A percentile compares a stretch with the other conserved stretches of the same genome.
phyloP scores from a whole-genome alignment of 495 filamentous ascomycete species.

The Xylaria grammica region DNA sequence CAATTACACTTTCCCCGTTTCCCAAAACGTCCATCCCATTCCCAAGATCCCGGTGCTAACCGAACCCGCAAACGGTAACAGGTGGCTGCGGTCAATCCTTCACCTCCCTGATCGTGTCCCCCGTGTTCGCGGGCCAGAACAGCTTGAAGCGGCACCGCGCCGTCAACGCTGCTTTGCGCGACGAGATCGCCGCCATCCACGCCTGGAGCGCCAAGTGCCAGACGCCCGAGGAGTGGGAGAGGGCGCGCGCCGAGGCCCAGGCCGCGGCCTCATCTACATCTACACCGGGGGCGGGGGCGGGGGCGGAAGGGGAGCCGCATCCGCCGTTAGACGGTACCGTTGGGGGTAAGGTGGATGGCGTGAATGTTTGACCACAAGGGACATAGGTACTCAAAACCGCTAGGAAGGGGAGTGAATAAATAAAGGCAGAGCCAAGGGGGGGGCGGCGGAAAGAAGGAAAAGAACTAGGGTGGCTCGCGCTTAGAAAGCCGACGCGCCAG shows the following conservation, averaged over 20 bases:
- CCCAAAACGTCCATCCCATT: background rate
- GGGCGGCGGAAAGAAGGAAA: background rate
- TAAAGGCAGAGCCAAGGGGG: background rate
- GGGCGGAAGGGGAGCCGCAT: conserved; percentile 26
- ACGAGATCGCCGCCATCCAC: conserved; percentile 94
- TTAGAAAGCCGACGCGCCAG: too few relatives aligned
- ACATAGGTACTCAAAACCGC: too few relatives aligned
- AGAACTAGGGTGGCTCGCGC: background rate
- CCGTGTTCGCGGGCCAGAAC: conserved; percentile 83
- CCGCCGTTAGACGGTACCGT: conserved; percentile 51
- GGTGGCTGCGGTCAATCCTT: conserved; percentile 96
- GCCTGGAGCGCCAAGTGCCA: conserved; percentile 98
- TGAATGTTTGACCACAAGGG: conserved; percentile 34
- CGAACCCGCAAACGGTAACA: conserved; percentile 37
- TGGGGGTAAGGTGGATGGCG: conserved; percentile 47
- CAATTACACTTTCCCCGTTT: conserved; percentile 4
- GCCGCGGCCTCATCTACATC: conserved; percentile 9
- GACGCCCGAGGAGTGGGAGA: conserved; percentile 92
- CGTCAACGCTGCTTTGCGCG: conserved; percentile 85
- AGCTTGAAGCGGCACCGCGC: conserved; percentile 86
- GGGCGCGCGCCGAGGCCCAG: conserved; percentile 54
- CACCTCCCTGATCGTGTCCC: conserved; percentile 88
- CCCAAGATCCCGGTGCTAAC: conserved; percentile 14
- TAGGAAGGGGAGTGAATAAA: background rate
- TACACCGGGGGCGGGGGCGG: background rate